Base-by-base conservation (phyloP, 805 yeast genomes). In the Priceomyces medius region DNA sequence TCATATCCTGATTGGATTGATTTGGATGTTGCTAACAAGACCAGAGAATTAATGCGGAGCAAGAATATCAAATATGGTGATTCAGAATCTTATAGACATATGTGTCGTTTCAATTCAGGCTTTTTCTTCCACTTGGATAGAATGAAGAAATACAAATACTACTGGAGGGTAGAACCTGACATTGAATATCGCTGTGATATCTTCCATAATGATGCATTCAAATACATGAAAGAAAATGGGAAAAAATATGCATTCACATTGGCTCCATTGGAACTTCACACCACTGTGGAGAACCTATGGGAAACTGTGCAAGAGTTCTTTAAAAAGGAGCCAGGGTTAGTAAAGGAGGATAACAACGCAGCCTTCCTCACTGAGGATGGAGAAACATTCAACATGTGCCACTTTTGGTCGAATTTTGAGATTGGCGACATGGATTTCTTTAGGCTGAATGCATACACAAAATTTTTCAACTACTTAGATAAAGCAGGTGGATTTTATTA, bases 371-470 rank as follows among this genome's bases (percentile, higher is more conserved):
- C 55, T 26, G 43, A 52, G 29, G 51, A 55, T 48, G 28, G 48
- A 10, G 49, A 46, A 8, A 42, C 78, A 1, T 85, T 80, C 59
- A 84, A 83, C 53, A 56, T 74, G 57, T 85, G 90, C 54, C 91
- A 85, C 59, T 85, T 80, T 59, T 83, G 90, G 89, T 75, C 85
- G 10, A 81, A 81, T 56, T 81, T 81, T 49, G 87, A 81, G 62
- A 66, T 83, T 39, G 89, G 83, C 2, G 85, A 82, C 43, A 68
- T 83, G 59, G 84, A 83, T 42, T 79, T 83, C 50, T 80, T 81
- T 77, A 69, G 88, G 49, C 69, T 79, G 1, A 61, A 72, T 35
- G 70, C 74, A 18, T 83, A 82, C 59, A 66, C 70, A 38, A 68
- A 72, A 13, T 83, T 74, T 61, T 83, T 83, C 57, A 68, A 83